A percentile compares a stretch with the other conserved stretches of the same genome.
Evolutionary conservation across 2,329 filamentous ascomycete genomes (phyloP).

Genomic region (Lomentospora prolificans): DNA sequence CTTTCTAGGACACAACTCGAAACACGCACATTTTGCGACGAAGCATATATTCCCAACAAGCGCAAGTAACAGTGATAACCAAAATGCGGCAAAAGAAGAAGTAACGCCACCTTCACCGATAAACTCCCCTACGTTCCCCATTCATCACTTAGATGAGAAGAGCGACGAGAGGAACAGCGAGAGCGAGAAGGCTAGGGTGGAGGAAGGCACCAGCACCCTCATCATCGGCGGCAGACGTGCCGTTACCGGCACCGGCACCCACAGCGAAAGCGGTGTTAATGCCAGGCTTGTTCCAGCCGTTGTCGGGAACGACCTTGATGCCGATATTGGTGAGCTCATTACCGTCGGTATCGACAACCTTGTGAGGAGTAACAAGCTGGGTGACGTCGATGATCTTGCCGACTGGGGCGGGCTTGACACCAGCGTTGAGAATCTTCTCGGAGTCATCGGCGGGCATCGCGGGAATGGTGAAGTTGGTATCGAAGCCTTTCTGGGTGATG

Average conservation of each 20-base stretch:
- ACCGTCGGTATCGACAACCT: constrained; percentile 30
- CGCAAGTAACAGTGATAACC: neutral
- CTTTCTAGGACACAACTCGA: too few species aligned
- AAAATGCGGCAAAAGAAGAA: neutral
- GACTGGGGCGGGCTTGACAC: constrained; percentile 53
- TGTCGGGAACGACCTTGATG: constrained; percentile 34
- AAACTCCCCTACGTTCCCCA: neutral
- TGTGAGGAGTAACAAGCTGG: constrained; percentile 46
- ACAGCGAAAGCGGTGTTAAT: constrained; percentile 24
- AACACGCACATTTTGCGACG: too few species aligned
- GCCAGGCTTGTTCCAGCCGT: constrained; percentile 35
- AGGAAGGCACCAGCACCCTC: constrained; percentile 11
- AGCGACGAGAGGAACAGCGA: constrained; percentile 12
- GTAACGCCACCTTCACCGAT: neutral
- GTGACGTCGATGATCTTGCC: constrained; percentile 62
- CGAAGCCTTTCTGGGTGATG: constrained; percentile 60
- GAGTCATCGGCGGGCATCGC: constrained; percentile 52
- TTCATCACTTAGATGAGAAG: constrained; percentile 9
- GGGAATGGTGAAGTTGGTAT: constrained; percentile 71
- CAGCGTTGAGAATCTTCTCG: constrained; percentile 64
- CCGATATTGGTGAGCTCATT: constrained; percentile 33
- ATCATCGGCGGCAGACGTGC: constrained; percentile 6
- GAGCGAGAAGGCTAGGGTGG: constrained; percentile 10
- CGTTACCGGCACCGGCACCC: constrained; percentile 7
- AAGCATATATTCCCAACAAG: too few species aligned